These are phyloP conservation scores for Starmera amethionina DNA, from an alignment of 805 yeast species.

Conservation along the genomic window DNA sequence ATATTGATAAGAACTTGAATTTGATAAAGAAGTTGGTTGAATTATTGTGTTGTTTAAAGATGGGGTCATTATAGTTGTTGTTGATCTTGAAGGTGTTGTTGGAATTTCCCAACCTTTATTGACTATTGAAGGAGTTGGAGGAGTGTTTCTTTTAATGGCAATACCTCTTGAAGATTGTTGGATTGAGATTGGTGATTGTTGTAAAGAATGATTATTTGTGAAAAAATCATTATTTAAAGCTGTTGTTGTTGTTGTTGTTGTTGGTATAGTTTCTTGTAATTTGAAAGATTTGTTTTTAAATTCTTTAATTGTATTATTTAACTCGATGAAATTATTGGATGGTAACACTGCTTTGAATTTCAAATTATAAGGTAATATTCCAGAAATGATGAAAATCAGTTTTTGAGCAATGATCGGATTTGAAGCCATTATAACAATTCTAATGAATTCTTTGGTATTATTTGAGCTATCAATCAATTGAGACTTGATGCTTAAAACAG, in stretches of 20 bases:
- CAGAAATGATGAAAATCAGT: slow-evolving; percentile 42
- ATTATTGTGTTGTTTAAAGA: slow-evolving; percentile 20
- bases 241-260: slow-evolving; percentile 1
- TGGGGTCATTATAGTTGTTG: slow-evolving; percentile 21
- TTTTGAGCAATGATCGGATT: slow-evolving; percentile 54
- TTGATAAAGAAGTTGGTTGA: slow-evolving; percentile 25
- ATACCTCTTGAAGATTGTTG: not conserved
- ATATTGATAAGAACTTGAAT: slow-evolving; percentile 25
- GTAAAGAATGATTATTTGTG: not conserved
- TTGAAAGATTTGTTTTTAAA: slow-evolving; percentile 1
- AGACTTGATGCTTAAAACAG: slow-evolving; percentile 7
- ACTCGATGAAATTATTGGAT: not conserved
- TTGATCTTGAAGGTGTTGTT: slow-evolving; percentile 15
- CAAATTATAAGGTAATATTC: slow-evolving; percentile 31
- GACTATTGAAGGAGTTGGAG: slow-evolving; percentile 17
- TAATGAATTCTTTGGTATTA: slow-evolving; percentile 22
- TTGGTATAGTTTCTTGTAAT: not conserved
- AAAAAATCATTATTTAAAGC: not conserved
- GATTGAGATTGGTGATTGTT: not conserved
- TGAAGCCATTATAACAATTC: slow-evolving; percentile 48
- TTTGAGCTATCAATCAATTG: slow-evolving; percentile 6
- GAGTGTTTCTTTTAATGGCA: slow-evolving; percentile 2
- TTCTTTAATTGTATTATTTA: no score
- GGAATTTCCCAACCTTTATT: slow-evolving; percentile 33
- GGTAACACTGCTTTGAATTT: slow-evolving; percentile 7